Evolutionary conservation across 176 grass and related monocot species (phyloP).

Genomic region (Oryza officinalis): DNA sequence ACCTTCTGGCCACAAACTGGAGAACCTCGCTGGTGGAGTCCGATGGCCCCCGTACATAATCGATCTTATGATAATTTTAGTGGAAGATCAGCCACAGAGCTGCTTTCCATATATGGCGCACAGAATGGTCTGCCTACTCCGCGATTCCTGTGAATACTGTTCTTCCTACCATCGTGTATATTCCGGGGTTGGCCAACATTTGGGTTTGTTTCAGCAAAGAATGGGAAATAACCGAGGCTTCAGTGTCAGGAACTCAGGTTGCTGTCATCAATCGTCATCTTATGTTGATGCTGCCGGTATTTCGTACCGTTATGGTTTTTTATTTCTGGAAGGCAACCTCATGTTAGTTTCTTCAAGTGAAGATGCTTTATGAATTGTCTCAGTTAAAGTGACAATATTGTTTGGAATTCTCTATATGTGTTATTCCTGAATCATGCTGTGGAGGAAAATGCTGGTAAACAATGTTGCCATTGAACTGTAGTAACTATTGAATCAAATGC

Average conservation of each 20-base stretch:
- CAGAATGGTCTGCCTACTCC: conserved; percentile 42
- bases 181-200: background rate
- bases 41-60: conserved; percentile 40
- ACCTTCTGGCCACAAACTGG: conserved; percentile 22
- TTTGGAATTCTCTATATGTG: background rate
- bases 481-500: background rate
- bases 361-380: background rate
- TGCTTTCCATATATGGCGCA: background rate
- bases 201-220: background rate
- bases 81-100: conserved; percentile 26
- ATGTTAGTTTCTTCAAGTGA: background rate
- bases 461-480: background rate
- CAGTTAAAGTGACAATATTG: background rate
- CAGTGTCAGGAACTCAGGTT: background rate
- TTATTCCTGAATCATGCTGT: background rate
- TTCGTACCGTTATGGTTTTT: background rate
- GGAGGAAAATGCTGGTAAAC: background rate
- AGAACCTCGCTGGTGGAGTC: conserved; percentile 43
- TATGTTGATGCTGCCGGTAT: background rate
- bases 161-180: background rate
- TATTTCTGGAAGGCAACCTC: background rate
- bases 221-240: background rate
- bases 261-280: background rate
- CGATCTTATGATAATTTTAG: conserved; percentile 20
- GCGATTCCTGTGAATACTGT: conserved; percentile 31